Evolutionary conservation across 148 eudicot species (phyloP).

Genomic region (Nepenthes mirabilis): DNA sequence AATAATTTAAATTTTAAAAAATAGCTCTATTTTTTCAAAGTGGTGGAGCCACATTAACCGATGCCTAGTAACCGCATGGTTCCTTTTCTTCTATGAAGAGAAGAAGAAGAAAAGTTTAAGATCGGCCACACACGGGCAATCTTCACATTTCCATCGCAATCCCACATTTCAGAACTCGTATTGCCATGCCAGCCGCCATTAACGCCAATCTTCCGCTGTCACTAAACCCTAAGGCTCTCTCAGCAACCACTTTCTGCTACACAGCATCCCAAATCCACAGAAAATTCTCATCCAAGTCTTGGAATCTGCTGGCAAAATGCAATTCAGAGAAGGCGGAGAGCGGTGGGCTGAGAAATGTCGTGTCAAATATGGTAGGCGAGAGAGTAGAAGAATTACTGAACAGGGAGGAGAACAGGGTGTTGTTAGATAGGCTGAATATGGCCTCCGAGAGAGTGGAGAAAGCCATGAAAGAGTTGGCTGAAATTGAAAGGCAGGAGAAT

Average conservation of each 20-base stretch:
- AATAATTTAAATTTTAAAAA: too few species aligned
- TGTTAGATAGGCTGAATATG: conserved; percentile 54
- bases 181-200: conserved; percentile 1
- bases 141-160: too few species aligned
- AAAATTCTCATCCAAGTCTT: conserved; percentile 1
- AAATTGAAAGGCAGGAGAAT: conserved; percentile 55
- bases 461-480: conserved; percentile 64
- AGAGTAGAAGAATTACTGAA: conserved; percentile 48
- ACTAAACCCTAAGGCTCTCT: conserved; percentile 7
- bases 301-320: conserved; percentile 20
- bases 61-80: too few species aligned
- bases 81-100: too few species aligned
- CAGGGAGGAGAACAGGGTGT: conserved; percentile 57
- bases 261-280: conserved; percentile 1
- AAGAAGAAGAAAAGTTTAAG: too few species aligned
- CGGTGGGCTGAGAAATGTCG: conserved; percentile 19
- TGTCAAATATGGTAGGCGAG: conserved; percentile 55
- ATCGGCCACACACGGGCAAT: too few species aligned
- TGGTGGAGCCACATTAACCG: too few species aligned
- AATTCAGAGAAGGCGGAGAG: conserved; percentile 7
- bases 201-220: conserved; percentile 8
- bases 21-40: too few species aligned
- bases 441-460: conserved; percentile 63
- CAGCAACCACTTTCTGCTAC: background rate
- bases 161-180: too few species aligned